A percentile compares a stretch with the other conserved stretches of the same genome.
Evolutionary conservation across 805 yeast genomes (phyloP).

Genomic region (Candida corydali): DNA sequence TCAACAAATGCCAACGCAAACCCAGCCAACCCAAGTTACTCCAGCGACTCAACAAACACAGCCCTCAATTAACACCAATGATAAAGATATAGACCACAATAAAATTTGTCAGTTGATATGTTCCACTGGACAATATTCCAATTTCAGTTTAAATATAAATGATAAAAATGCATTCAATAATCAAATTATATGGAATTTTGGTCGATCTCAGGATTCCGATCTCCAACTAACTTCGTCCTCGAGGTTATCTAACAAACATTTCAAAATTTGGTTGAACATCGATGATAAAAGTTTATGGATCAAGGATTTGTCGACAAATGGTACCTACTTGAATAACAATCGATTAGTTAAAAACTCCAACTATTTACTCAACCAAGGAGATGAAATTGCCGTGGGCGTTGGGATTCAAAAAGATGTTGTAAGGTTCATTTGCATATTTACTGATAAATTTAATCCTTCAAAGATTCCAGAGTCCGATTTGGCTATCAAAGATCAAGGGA

Average conservation of each 20-base stretch:
- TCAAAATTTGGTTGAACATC: constrained; percentile 62
- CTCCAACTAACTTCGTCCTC: constrained; percentile 55
- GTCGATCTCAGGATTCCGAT: constrained; percentile 67
- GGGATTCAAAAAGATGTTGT: constrained; percentile 74
- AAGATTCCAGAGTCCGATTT: constrained; percentile 17
- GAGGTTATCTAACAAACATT: constrained; percentile 71
- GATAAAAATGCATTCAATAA: constrained; percentile 21
- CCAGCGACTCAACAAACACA: constrained; percentile 40
- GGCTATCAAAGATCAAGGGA: constrained; percentile 44
- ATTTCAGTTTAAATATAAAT: constrained; percentile 14
- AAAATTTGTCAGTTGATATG: constrained; percentile 56
- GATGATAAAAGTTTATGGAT: constrained; percentile 54
- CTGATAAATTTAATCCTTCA: constrained; percentile 36
- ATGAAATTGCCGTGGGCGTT: constrained; percentile 83
- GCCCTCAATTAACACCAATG: constrained; percentile 30
- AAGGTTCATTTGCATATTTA: constrained; percentile 48
- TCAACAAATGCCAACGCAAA: constrained; percentile 6
- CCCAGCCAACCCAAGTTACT: constrained; percentile 29
- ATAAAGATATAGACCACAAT: constrained; percentile 20
- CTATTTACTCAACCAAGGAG: constrained; percentile 85
- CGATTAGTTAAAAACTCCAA: constrained; percentile 73
- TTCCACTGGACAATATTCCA: constrained; percentile 48
- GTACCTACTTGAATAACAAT: constrained; percentile 78
- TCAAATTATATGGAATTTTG: constrained; percentile 60
- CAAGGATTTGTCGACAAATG: constrained; percentile 84